Percentiles rank a stretch among this genome's conserved stretches.
phyloP scores from a whole-genome alignment of 1,284 basidiomycete genomes.

The Porogramme epimiltina region DNA sequence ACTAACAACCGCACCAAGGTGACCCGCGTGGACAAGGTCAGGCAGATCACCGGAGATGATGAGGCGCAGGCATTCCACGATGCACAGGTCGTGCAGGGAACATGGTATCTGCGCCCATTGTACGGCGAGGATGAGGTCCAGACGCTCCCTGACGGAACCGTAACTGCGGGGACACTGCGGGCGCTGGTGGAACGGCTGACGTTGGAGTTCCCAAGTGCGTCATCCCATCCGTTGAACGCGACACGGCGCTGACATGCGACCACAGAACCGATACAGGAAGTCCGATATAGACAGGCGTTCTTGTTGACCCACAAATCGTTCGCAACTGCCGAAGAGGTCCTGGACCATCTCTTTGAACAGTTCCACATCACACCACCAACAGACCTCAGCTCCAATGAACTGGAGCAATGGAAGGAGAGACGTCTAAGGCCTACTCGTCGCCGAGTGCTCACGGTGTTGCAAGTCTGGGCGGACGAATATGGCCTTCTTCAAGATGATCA shows the following conservation, averaged over 20 bases:
- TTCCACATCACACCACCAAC: constrained; percentile 62
- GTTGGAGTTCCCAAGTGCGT: constrained; percentile 55
- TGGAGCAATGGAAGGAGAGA: constrained; percentile 66
- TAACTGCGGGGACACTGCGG: constrained; percentile 66
- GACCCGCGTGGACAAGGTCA: constrained; percentile 38
- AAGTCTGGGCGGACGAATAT: constrained; percentile 63
- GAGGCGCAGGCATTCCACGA: constrained; percentile 42
- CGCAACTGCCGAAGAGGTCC: constrained; percentile 65
- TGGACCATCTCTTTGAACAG: constrained; percentile 65
- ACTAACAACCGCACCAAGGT: constrained; percentile 9
- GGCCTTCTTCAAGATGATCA: constrained; percentile 65
- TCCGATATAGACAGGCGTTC: constrained; percentile 65
- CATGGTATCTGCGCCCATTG: constrained; percentile 66
- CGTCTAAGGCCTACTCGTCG: constrained; percentile 58
- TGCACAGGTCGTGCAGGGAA: constrained; percentile 38
- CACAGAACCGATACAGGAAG: constrained; percentile 46
- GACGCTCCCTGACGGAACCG: constrained; percentile 54
- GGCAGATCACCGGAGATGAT: constrained; percentile 47
- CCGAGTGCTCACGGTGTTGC: constrained; percentile 57
- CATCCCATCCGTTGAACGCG: background rate
- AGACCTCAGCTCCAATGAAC: constrained; percentile 50
- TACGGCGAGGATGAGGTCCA: constrained; percentile 58
- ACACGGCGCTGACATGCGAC: background rate
- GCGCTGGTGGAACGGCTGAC: constrained; percentile 75
- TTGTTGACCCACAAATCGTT: constrained; percentile 82